phyloP scores from a whole-genome alignment of 345 rosid species.

The Tarenaya hassleriana region DNA sequence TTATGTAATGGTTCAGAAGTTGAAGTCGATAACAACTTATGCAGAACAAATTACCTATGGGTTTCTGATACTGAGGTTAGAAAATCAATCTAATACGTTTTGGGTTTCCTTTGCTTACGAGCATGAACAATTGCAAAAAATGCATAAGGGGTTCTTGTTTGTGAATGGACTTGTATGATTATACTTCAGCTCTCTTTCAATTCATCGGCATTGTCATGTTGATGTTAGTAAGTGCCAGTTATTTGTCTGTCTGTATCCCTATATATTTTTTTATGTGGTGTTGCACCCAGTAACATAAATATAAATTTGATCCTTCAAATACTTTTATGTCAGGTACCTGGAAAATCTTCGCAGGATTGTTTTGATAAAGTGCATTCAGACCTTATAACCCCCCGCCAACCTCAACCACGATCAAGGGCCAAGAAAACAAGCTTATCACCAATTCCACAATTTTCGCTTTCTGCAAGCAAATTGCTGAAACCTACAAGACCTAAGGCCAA shows the following conservation, averaged over 20 bases:
- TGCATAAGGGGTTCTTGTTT: neutral
- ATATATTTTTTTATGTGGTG: too few species aligned
- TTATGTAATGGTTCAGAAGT: neutral
- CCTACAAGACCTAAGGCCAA: slow-evolving; percentile 33
- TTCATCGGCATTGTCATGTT: too few species aligned
- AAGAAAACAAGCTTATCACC: slow-evolving; percentile 35
- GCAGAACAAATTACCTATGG: neutral
- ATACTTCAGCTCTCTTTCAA: neutral
- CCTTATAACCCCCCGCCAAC: slow-evolving; percentile 50
- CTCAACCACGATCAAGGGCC: slow-evolving; percentile 48
- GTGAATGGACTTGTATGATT: neutral
- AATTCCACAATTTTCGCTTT: slow-evolving; percentile 42
- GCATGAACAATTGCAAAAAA: neutral
- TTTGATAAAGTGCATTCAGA: slow-evolving; percentile 66
- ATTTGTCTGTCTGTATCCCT: too few species aligned
- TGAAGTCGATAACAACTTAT: neutral
- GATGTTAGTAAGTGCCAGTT: too few species aligned
- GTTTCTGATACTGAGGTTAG: neutral
- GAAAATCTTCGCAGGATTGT: slow-evolving; percentile 80
- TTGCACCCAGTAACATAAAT: too few species aligned
- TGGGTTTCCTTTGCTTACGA: neutral
- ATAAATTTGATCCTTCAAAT: neutral
- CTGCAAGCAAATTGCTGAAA: slow-evolving; percentile 66
- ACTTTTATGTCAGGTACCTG: slow-evolving; percentile 50
- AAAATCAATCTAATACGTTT: neutral